Evolutionary conservation across 2,329 filamentous ascomycete species (phyloP).

Genomic region (Nigrograna mackinnonii): DNA sequence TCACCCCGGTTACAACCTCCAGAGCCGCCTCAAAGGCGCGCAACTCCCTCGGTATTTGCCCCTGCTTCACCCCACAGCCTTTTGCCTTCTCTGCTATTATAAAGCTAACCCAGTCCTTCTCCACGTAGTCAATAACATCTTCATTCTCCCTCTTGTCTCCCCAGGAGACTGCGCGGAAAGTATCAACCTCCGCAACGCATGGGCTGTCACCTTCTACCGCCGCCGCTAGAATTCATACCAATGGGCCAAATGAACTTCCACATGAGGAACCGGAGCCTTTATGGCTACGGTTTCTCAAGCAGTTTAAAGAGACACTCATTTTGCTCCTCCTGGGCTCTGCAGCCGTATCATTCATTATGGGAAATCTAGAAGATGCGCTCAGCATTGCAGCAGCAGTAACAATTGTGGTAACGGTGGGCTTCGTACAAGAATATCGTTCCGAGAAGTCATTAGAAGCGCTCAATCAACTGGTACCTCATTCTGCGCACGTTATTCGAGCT

Average conservation of each 20-base stretch:
- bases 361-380: conserved; percentile 91
- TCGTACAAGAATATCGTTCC: conserved; percentile 95
- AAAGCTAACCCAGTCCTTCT: too few relatives aligned
- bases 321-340: conserved; percentile 89
- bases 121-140: conserved; percentile 45
- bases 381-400: conserved; percentile 96
- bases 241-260: conserved; percentile 92
- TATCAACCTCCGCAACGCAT: conserved; percentile 81
- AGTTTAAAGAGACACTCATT: conserved; percentile 96
- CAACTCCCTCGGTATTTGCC: conserved; percentile 32
- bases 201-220: conserved; percentile 84
- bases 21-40: conserved; percentile 27
- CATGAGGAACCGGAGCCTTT: conserved; percentile 92
- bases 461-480: conserved; percentile 91
- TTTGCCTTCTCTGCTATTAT: too few relatives aligned
- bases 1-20: conserved; percentile 36
- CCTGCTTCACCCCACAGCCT: neutral
- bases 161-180: conserved; percentile 73
- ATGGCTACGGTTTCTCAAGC: conserved; percentile 93
- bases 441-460: conserved; percentile 97
- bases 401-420: conserved; percentile 94
- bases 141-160: conserved; percentile 70
- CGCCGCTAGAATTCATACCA: conserved; percentile 73
- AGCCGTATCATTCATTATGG: conserved; percentile 83
- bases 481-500: conserved; percentile 85